Base-by-base conservation (phyloP, 306 rosid genomes). In the Spatholobus suberectus region DNA sequence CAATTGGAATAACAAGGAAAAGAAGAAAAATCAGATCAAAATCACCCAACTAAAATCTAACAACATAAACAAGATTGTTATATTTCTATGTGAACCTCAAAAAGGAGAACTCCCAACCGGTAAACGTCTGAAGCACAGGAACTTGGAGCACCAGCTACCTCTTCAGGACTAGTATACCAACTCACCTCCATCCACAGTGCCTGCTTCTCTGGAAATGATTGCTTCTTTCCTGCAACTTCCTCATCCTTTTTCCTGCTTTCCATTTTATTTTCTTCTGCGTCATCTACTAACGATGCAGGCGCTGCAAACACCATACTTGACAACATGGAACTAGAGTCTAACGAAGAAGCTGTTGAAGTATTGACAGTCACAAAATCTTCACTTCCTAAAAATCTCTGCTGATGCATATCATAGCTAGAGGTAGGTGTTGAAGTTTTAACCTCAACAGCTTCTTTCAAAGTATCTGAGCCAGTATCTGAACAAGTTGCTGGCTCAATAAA, bases 121-220 rank as follows among this genome's bases (percentile, higher is more conserved):
- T 92, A 94, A 61, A 90, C 66, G 67, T 94, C 98, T 8, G 98
- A 92, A 87, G 98, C 94, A 80, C 92, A 84, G 1, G 92, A 88
- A 85, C 88, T 81, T 59, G 83, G 55, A 81, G 57, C 81, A 57
- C 86, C 90, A 27, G 90, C 66, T 35, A 76, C 82, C 89, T 94
- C 98, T 87, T 94, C 98, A 1, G 98, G 97, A 79, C 94, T 94
- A 66, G 89, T 73, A 78, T 94, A 94, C 98, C 98, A 94, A 81
- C 80, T 89, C 44, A 82, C 73, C 88, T 94, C 98, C 94, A 89
- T 86, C 8, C 49, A 76, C 70, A 90, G 89, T 81, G 89, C 82
- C 68, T 89, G 92, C 62, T 92, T 94, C 92, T 87, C 85, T n/a
- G 95, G 95, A 90, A 90, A 92, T 9, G 90, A 72, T 83, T 87